Evolutionary conservation across 1,139 yeast species (phyloP), one percentile per base, ranked within the genome.

Genomic region (Geotrichum cucujoidarum): DNA sequence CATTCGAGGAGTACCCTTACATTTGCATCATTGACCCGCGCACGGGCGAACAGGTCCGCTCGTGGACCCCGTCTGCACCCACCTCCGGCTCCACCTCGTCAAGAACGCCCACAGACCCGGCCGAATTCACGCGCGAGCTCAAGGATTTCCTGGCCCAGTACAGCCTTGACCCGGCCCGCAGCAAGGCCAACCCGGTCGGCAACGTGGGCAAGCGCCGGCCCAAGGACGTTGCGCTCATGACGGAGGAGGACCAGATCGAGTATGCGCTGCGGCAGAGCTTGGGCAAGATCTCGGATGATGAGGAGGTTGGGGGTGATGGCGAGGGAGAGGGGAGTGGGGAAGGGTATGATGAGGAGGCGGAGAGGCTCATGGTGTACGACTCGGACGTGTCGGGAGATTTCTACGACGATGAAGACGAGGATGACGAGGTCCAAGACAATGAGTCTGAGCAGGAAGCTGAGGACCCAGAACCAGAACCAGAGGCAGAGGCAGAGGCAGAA

Each of bases 21-120:
- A 80, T 92, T 37, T 87, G 96, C 1, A 86, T 92, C 36, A 65
- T 92, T 49, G 98, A 92, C 62, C 97, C 98, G 1, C 78, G 90
- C 62, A 92, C 97, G 0, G 97, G 97, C 14, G 98, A 92, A 66
- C 74, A 95, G 53, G 76, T 87, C 48, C 75, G 76, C 55, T 73
- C 73, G 52, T 90, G 97, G 95, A 46, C 49, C 10, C 43, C 80
- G 79, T 13, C 17, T 3, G 33, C 33, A 14, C n/a, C 29, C 11
- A n/a, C 29, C 6, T 25, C n/a, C n/a, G n/a, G n/a, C 81, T 81
- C 1, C 95, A 47, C 49, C 10, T 4, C 32, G 11, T 10, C 25
- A 10, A 6, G 14, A 7, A 17, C 38, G 24, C 38, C 38, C 7
- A 35, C 25, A 7, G 27, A 16, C 95, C 0, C 67, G 69, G 32